Evolutionary conservation across 78 protist species (phyloP).

Genomic region (Neovahlkampfia damariscottae): DNA sequence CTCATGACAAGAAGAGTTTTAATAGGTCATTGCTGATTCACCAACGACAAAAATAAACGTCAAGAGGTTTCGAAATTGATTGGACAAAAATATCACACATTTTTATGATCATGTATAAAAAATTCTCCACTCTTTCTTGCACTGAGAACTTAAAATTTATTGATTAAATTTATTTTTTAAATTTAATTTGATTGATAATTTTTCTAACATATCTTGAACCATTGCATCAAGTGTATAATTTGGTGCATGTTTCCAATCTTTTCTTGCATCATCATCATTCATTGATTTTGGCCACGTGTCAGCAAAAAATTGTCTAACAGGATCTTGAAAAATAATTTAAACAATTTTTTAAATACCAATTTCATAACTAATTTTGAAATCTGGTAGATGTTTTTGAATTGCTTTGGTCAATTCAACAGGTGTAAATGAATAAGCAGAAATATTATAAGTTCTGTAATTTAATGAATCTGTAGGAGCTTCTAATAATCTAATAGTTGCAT

Average conservation of each 20-base stretch:
- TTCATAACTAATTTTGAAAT: slow-evolving; percentile 23
- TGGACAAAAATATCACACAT: too few relatives aligned
- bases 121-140: too few relatives aligned
- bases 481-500: slow-evolving; percentile 39
- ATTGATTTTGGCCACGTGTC: slow-evolving; percentile 55
- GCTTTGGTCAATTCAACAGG: slow-evolving; percentile 28
- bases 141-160: too few relatives aligned
- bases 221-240: slow-evolving; percentile 32
- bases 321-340: too few relatives aligned
- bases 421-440: slow-evolving; percentile 43
- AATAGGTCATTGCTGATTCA: too few relatives aligned
- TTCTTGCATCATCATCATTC: slow-evolving; percentile 45
- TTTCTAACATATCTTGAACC: slow-evolving; percentile 31
- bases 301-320: slow-evolving; percentile 56
- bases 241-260: slow-evolving; percentile 40
- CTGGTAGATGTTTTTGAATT: slow-evolving; percentile 32
- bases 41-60: too few relatives aligned
- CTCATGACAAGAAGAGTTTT: too few relatives aligned
- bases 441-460: slow-evolving; percentile 39
- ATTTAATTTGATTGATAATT: too few relatives aligned
- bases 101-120: too few relatives aligned
- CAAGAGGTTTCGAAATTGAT: too few relatives aligned
- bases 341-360: too few relatives aligned
- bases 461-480: slow-evolving; percentile 30
- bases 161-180: too few relatives aligned